phyloP scores from a whole-genome alignment of 2,329 filamentous ascomycete genomes.

The Aspergillus fructus region DNA sequence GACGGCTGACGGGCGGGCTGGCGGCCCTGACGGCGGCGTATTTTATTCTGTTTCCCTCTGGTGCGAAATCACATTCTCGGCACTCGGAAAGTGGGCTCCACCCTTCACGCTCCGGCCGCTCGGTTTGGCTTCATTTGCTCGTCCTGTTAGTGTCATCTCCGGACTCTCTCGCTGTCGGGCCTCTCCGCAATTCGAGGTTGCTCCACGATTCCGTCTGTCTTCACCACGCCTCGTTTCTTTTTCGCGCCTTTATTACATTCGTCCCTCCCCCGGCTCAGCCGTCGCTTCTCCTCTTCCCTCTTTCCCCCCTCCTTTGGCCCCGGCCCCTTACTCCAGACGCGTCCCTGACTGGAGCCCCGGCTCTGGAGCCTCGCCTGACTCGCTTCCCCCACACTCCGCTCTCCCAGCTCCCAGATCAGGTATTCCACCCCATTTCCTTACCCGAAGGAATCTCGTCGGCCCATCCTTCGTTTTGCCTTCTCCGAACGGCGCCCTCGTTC shows the following conservation, averaged over 20 bases:
- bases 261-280: slow-evolving; percentile 15
- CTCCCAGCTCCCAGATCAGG: slow-evolving; percentile 19
- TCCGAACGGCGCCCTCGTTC: background rate
- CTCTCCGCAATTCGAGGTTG: slow-evolving; percentile 16
- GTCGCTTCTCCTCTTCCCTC: slow-evolving; percentile 14
- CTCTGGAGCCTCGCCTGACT: slow-evolving; percentile 21
- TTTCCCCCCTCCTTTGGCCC: slow-evolving; percentile 8
- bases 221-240: background rate
- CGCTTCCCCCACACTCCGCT: slow-evolving; percentile 34
- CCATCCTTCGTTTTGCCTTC: background rate
- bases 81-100: slow-evolving; percentile 22
- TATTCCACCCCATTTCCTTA: slow-evolving; percentile 2
- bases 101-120: slow-evolving; percentile 17
- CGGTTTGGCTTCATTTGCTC: slow-evolving; percentile 17
- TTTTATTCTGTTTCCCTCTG: background rate
- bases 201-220: background rate
- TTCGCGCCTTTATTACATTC: slow-evolving; percentile 16
- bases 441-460: background rate
- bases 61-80: slow-evolving; percentile 17
- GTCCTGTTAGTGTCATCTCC: slow-evolving; percentile 5
- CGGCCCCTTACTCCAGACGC: slow-evolving; percentile 9
- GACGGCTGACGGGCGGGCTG: too few species aligned
- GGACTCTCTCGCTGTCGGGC: slow-evolving; percentile 8
- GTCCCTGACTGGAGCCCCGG: slow-evolving; percentile 34
- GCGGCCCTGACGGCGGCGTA: too few species aligned